phyloP scores from a whole-genome alignment of 768 basidiomycete species.

The Mycena crocata region DNA sequence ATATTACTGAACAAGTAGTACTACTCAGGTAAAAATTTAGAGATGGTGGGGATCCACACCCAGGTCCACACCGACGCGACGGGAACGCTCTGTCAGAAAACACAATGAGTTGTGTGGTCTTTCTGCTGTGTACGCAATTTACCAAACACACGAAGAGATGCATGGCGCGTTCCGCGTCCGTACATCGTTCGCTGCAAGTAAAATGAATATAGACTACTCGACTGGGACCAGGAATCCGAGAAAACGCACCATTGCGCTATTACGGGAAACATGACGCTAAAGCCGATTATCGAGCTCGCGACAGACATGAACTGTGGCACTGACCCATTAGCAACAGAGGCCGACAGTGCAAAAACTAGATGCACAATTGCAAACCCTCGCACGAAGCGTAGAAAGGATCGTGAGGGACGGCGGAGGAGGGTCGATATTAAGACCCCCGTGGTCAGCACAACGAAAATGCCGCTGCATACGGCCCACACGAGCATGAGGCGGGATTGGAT shows the following conservation, averaged over 20 bases:
- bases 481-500: slow-evolving; percentile 6
- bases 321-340: background rate
- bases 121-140: background rate
- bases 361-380: slow-evolving; percentile 9
- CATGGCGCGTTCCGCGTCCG: slow-evolving; percentile 1
- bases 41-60: slow-evolving; percentile 15
- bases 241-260: slow-evolving; percentile 18
- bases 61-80: slow-evolving; percentile 25
- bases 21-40: background rate
- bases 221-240: background rate
- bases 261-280: slow-evolving; percentile 17
- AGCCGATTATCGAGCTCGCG: slow-evolving; percentile 16
- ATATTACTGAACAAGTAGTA: too few species aligned
- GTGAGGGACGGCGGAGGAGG: slow-evolving; percentile 4
- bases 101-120: background rate
- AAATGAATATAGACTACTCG: background rate
- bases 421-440: slow-evolving; percentile 3
- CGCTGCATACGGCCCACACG: slow-evolving; percentile 18
- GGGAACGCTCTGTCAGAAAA: slow-evolving; percentile 12
- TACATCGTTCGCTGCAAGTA: background rate
- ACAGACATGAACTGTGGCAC: slow-evolving; percentile 7
- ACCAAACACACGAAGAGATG: slow-evolving; percentile 10
- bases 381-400: background rate
- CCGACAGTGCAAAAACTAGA: background rate
- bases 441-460: background rate